Conservation (phyloP, 805 yeast species). For the Suhomyces sp. region DNA sequence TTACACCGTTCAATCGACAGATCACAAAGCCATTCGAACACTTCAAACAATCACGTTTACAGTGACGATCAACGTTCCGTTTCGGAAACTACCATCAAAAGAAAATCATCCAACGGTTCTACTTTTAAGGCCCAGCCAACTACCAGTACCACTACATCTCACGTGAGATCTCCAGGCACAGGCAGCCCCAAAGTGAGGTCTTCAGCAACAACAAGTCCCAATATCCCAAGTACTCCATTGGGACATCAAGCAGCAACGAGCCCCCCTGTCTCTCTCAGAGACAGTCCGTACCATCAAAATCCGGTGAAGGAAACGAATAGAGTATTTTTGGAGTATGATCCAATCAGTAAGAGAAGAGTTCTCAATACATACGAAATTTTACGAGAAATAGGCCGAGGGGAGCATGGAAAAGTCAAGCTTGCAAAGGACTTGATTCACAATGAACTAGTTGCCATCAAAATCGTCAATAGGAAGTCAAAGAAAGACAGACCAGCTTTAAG, state of each 20-base stretch:
- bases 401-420: constrained; percentile 95
- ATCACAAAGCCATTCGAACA: constrained; percentile 10
- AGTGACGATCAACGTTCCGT: constrained; percentile 2
- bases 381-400: constrained; percentile 90
- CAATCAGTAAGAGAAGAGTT: constrained; percentile 74
- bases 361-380: constrained; percentile 88
- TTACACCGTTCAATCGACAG: constrained; percentile 25
- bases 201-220: neutral
- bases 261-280: constrained; percentile 4
- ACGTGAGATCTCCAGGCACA: constrained; percentile 1
- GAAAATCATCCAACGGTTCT: neutral
- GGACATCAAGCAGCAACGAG: too few relatives aligned
- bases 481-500: constrained; percentile 34
- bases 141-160: neutral
- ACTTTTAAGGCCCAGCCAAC: too few relatives aligned
- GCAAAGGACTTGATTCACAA: constrained; percentile 69
- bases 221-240: neutral
- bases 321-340: constrained; percentile 84
- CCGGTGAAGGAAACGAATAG: constrained; percentile 79
- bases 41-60: constrained; percentile 1
- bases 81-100: neutral
- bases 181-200: too few relatives aligned
- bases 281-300: constrained; percentile 2
- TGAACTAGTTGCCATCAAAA: constrained; percentile 86
- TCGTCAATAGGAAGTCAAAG: constrained; percentile 68